These are phyloP conservation scores for Micromonas pusilla DNA, from an alignment of 139 green algal genomes.

Conservation along the genomic window DNA sequence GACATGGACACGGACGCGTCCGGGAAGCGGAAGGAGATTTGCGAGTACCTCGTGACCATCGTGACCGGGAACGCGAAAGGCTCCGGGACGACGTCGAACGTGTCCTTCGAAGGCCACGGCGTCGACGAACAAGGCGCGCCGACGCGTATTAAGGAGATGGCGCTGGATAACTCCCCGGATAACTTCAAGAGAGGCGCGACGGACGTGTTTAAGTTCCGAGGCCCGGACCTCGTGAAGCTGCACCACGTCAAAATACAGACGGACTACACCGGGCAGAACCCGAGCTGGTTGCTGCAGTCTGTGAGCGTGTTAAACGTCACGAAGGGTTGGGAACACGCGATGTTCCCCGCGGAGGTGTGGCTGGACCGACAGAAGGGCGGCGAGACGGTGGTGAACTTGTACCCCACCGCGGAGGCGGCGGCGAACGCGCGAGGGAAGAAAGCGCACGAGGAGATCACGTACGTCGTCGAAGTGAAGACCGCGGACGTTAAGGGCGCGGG, in stretches of 20 bases:
- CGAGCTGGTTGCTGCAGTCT: conserved; percentile 59
- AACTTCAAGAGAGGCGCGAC: conserved; percentile 38
- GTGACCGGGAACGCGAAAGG: not conserved
- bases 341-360: conserved; percentile 37
- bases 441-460: not conserved
- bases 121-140: not conserved
- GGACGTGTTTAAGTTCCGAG: conserved; percentile 11
- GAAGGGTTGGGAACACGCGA: conserved; percentile 24
- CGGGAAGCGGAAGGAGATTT: not conserved
- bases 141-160: not conserved
- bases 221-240: conserved; percentile 26
- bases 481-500: conserved; percentile 43
- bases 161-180: not conserved
- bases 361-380: not conserved
- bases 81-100: not conserved
- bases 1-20: conserved; percentile 2
- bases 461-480: conserved; percentile 40
- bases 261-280: conserved; percentile 54
- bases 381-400: not conserved
- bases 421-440: not conserved
- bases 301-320: conserved; percentile 49
- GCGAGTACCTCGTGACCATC: conserved; percentile 1
- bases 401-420: not conserved
- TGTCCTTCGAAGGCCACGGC: not conserved
- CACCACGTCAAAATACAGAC: conserved; percentile 54